Evolutionary conservation across 306 rosid genomes (phyloP), one percentile per base, ranked within the genome.

Genomic region (Vigna mungo): DNA sequence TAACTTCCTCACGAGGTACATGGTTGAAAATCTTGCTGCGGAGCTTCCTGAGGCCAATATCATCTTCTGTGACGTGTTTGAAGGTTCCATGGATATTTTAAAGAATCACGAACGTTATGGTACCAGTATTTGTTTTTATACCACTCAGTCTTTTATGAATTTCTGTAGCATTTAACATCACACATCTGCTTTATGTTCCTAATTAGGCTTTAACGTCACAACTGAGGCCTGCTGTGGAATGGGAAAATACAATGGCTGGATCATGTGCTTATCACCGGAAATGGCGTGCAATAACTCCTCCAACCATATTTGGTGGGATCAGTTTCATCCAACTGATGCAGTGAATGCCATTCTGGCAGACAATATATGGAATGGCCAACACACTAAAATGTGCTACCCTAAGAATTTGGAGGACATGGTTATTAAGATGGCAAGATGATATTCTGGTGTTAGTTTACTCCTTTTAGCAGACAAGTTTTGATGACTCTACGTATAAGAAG

Each of bases 221-320:
- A 78, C 73, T 0, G 92, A 89, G 34, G 95, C 97, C n/a, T 95
- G 97, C 80, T 95, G 98, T 84, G 98, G 97, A 61, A 70, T 86
- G n/a, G 96, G 97, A 36, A 81, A 86, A 66, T 90, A 89, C 84
- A 90, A 83, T 62, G 98, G 98, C 17, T 92, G 92, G 92, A 74
- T 95, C 66, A 85, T 88, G 91, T 95, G 98, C 81, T 67, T 89
- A 43, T 80, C 95, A 10, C 86, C 91, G 1, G 85, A 88, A 67
- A 94, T 94, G 97, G 97, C 96, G 27, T 92, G 98, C 72, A 75
- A 49, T 43, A 72, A 89, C 78, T 97, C 97, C 79, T 90, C 96
- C 62, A 82, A 75, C 62, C 82, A 95, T 76, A 84, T 95, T 71
- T 95, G 98, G 97, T 95, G 96, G 97, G 97, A 92, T 75, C 96